phyloP scores from a whole-genome alignment of 2,329 filamentous ascomycete genomes.

The Colletotrichum siamense region DNA sequence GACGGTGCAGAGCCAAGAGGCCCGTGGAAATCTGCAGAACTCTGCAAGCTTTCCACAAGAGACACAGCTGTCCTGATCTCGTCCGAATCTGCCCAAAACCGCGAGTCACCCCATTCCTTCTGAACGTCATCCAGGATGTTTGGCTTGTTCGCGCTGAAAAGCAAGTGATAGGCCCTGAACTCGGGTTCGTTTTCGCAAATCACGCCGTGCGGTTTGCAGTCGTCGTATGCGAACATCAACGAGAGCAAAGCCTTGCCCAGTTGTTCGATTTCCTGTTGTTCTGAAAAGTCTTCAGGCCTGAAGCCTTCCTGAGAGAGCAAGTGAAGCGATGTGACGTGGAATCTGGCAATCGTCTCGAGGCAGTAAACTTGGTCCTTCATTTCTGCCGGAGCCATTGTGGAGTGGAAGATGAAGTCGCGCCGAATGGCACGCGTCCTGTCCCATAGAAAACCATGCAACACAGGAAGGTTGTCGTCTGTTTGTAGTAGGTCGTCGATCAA shows the following conservation, averaged over 20 bases:
- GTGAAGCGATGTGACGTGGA: conserved; percentile 70
- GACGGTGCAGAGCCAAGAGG: conserved; percentile 58
- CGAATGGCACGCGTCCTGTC: conserved; percentile 72
- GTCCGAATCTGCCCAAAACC: conserved; percentile 59
- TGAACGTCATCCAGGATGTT: conserved; percentile 59
- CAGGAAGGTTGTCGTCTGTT: conserved; percentile 58
- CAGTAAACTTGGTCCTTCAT: conserved; percentile 66
- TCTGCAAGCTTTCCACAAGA: conserved; percentile 66
- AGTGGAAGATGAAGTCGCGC: conserved; percentile 73
- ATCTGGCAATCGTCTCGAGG: conserved; percentile 69
- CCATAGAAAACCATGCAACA: conserved; percentile 69
- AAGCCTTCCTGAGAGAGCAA: conserved; percentile 63
- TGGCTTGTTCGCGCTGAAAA: conserved; percentile 66
- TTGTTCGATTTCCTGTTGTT: conserved; percentile 73
- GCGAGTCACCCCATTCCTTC: conserved; percentile 58
- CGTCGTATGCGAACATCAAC: conserved; percentile 69
- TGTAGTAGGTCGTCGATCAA: conserved; percentile 64
- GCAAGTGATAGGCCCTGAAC: conserved; percentile 69
- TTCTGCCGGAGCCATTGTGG: conserved; percentile 62
- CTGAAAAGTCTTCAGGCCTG: conserved; percentile 65
- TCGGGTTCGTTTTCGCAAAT: conserved; percentile 68
- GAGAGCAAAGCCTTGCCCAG: conserved; percentile 70
- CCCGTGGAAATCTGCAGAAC: conserved; percentile 60
- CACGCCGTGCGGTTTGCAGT: conserved; percentile 64
- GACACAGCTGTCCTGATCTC: conserved; percentile 67